Evolutionary conservation across 441 rosid species (phyloP).

Genomic region (Sinapis alba): DNA sequence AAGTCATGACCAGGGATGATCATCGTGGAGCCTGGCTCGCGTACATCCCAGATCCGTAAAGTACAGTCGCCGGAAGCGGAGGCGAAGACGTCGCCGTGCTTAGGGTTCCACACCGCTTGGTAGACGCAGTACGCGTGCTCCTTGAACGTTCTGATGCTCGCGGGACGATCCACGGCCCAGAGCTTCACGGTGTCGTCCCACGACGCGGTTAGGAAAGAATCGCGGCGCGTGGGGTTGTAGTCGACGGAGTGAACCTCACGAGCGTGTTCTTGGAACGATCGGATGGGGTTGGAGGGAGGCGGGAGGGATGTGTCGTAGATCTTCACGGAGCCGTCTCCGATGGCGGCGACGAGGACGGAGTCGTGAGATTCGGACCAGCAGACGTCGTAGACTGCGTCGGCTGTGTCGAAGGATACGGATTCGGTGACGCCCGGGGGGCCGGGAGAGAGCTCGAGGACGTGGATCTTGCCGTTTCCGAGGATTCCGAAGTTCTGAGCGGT

Average conservation of each 20-base stretch:
- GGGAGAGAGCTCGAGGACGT: conserved; percentile 81
- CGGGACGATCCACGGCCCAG: conserved; percentile 90
- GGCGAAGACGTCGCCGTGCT: conserved; percentile 84
- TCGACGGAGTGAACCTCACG: conserved; percentile 87
- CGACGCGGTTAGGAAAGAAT: conserved; percentile 75
- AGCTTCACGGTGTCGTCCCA: conserved; percentile 95
- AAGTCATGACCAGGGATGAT: conserved; percentile 82
- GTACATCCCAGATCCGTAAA: conserved; percentile 79
- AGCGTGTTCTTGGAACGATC: conserved; percentile 85
- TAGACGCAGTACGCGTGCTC: conserved; percentile 92
- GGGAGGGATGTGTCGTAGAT: conserved; percentile 77
- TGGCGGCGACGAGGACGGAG: conserved; percentile 74
- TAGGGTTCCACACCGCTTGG: conserved; percentile 81
- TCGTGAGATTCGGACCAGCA: conserved; percentile 96
- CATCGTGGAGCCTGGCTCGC: conserved; percentile 91
- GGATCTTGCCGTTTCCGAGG: conserved; percentile 86
- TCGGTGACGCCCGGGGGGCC: conserved; percentile 60
- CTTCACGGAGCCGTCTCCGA: conserved; percentile 88
- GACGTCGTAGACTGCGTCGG: conserved; percentile 82
- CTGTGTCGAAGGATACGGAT: conserved; percentile 64
- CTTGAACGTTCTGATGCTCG: conserved; percentile 79
- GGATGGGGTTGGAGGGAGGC: conserved; percentile 69
- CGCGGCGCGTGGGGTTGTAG: conserved; percentile 91
- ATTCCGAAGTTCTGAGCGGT: conserved; percentile 95
- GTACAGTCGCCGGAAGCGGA: conserved; percentile 95